Conservation (phyloP, 2,329 filamentous ascomycete species). For the Aspergillus sclerotialis region DNA sequence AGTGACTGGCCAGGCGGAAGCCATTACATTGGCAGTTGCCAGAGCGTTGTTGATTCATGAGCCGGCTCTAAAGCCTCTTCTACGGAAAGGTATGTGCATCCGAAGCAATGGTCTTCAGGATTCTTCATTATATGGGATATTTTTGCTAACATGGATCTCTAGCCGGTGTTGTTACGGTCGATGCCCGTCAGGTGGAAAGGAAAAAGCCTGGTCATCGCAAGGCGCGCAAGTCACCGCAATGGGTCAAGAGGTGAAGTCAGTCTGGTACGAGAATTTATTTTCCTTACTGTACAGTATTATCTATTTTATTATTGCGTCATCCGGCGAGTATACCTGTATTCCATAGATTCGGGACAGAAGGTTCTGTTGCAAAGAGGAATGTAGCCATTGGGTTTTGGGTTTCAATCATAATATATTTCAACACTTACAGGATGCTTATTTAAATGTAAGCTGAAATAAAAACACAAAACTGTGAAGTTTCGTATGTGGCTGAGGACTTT, state of each 20-base stretch:
- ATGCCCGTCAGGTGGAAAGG: conserved; percentile 87
- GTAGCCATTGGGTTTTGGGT: too few relatives aligned
- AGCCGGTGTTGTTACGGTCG: conserved; percentile 91
- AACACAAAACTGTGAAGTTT: conserved; percentile 2
- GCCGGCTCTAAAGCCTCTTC: conserved; percentile 76
- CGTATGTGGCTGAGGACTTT: too few relatives aligned
- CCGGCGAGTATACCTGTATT: too few relatives aligned
- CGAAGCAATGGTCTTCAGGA: not conserved
- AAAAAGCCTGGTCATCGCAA: conserved; percentile 97
- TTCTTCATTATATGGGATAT: not conserved
- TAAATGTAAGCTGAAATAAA: not conserved
- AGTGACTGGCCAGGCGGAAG: conserved; percentile 91
- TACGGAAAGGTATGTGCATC: conserved; percentile 72
- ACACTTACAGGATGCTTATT: not conserved
- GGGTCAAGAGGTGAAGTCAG: conserved; percentile 70
- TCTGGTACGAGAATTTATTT: too few relatives aligned
- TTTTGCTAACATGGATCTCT: conserved; percentile 19
- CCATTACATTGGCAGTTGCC: conserved; percentile 80
- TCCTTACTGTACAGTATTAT: conserved; percentile 1
- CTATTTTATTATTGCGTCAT: conserved; percentile 22
- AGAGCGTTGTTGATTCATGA: conserved; percentile 87
- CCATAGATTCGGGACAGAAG: too few relatives aligned
- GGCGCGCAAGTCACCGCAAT: conserved; percentile 94
- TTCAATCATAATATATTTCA: conserved; percentile 2
- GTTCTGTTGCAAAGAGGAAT: too few relatives aligned